Evolutionary conservation across 1,139 yeast species (phyloP), one percentile per base, ranked within the genome.

Genomic region (Scheffersomyces titani): DNA sequence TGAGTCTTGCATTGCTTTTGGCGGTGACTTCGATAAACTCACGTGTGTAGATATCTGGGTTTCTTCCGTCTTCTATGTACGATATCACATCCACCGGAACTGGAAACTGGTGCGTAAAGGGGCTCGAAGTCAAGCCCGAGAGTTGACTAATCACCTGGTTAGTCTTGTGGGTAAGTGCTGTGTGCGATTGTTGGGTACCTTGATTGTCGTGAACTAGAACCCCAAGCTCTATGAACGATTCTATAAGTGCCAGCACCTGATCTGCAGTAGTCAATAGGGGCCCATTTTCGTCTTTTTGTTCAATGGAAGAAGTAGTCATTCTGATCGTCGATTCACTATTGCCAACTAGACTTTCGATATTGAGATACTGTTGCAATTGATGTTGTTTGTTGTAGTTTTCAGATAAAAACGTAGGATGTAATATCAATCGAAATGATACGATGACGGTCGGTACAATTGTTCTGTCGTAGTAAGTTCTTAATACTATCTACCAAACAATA

Each of bases 1-100:
- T 85, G 59, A 94, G 79, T 61, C 89, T 85, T 66, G 96, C 98
- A 70, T 94, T 94, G 59, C 92, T 88, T 65, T 91, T 88, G 36
- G 93, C 88, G 20, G 94, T 89, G 50, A 94, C 91, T 70, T 94
- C 99, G 11, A 93, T 92, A 73, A 94, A 94, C 73, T 96, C 99
- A 69, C 99, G 82, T 0, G 98, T 92, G 71, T 94, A 94, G 52
- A 94, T 93, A 69, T 94, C 98, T 0, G 99, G 99, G 68, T 94
- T 94, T 63, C 99, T 80, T 2, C 99, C 99, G 66, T 92, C 97
- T 69, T 94, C 98, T 51, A 94, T 91, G 69, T 94, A 90, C 59
- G 88, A 87, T 6, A 91, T 75, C 18, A 91, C 92, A 67, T 91
- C 97, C 51, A 88, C 70, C 0, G 97, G 97, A 1, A 91, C 80